A percentile compares a stretch with the other conserved stretches of the same genome.
Evolutionary conservation across 345 rosid genomes (phyloP).

Genomic region (Salix udensis): DNA sequence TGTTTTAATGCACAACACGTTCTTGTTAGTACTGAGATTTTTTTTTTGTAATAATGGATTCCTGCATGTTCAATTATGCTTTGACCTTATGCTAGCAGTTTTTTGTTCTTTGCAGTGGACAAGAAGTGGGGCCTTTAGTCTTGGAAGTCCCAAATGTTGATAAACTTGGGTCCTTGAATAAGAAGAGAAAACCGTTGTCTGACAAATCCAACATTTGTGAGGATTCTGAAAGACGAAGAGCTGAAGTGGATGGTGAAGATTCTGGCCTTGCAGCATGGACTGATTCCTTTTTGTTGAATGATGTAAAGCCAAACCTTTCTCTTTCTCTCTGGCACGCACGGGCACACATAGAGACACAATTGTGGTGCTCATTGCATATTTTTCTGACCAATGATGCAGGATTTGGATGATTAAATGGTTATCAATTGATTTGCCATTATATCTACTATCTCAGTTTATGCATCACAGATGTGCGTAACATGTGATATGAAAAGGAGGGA

Average conservation of each 20-base stretch:
- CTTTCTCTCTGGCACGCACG: neutral
- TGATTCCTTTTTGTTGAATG: conserved; percentile 53
- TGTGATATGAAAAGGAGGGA: too few relatives aligned
- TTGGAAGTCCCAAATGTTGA: conserved; percentile 37
- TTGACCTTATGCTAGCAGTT: neutral
- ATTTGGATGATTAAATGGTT: too few relatives aligned
- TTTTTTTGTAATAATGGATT: neutral
- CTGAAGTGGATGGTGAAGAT: conserved; percentile 18
- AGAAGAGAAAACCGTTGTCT: conserved; percentile 31
- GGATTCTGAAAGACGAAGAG: conserved; percentile 15
- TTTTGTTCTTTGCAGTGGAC: conserved; percentile 50
- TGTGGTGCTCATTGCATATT: neutral
- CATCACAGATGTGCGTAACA: too few relatives aligned
- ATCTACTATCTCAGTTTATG: too few relatives aligned
- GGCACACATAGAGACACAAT: neutral
- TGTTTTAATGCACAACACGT: neutral
- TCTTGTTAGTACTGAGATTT: neutral
- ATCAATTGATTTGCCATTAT: too few relatives aligned
- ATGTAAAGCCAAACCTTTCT: conserved; percentile 38
- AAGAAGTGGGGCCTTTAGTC: conserved; percentile 59
- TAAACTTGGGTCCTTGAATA: conserved; percentile 18
- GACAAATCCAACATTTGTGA: conserved; percentile 27
- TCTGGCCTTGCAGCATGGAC: conserved; percentile 45
- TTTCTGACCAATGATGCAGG: too few relatives aligned
- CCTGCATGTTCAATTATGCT: neutral